Base-by-base conservation (phyloP, 2,329 filamentous ascomycete species). In the Aureobasidium pullulans region DNA sequence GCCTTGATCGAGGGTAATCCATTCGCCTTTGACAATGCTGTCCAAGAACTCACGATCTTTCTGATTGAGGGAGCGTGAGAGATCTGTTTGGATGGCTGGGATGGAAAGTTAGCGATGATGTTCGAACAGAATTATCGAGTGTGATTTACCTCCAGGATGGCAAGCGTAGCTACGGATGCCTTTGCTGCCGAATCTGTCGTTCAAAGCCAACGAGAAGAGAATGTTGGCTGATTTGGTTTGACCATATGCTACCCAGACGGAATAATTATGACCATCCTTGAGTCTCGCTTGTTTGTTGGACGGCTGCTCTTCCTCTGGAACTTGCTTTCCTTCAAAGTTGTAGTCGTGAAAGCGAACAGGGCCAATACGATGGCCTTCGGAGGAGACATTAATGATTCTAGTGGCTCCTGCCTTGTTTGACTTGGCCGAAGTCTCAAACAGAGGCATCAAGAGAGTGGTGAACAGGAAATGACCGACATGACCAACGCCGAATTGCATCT, bases 201-300 rank as follows among this genome's bases (percentile, higher is more conserved):
- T 74, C 31, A 78, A 67, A 1, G 68, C 71, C 1, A 75, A 63
- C 1, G 74, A 69, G 62, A 75, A 75, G 37, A 80, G 64, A 48
- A 79, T 72, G 57, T 77, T 77, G 19, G 76, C 77, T 3, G 74
- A 75, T 68, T 80, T 80, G 43, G 68, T 67, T 59, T 79, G 75
- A 4, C 73, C 75, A 64, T 80, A 79, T 3, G 71, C 71, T 8
- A 64, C 63, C 65, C 73, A 75, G 31, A 65, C 67, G 39, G 61
- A 65, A 64, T 76, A 77, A 2, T 68, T 75, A 36, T 64, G 52
- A 1, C 62, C 63, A 16, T 47, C 50, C 9, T 61, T 50, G 37
- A 62, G 59, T 19, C 52, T 58, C 37, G 63, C 47, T 6, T 39
- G 42, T 6, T 40, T 31, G 7, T 16, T 42, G 6, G 61, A 37